Percentiles rank a stretch among this genome's conserved stretches.
Evolutionary conservation across 2,329 filamentous ascomycete genomes (phyloP).

Genomic region (Plectosphaerella cucumerina): DNA sequence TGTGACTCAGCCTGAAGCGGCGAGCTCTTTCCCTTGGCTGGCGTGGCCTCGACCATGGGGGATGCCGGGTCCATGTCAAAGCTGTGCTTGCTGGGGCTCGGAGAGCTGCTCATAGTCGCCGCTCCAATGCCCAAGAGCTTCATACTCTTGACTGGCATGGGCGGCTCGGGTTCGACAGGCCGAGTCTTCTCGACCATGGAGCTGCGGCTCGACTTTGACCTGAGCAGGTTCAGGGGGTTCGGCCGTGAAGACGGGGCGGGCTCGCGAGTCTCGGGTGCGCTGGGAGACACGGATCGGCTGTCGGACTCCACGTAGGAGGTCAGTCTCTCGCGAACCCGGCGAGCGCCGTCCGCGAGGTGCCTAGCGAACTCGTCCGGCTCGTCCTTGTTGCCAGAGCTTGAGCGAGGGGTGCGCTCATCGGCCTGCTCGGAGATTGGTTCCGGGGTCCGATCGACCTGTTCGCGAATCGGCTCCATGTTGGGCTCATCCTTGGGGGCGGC

Average conservation of each 20-base stretch:
- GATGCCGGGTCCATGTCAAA: conserved; percentile 24
- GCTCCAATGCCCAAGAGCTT: conserved; percentile 57
- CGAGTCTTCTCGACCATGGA: conserved; percentile 52
- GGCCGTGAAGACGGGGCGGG: conserved; percentile 29
- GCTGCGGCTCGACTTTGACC: conserved; percentile 63
- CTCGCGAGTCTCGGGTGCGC: conserved; percentile 30
- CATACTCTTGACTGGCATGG: conserved; percentile 42
- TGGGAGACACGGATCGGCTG: conserved; percentile 38
- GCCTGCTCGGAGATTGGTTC: background rate
- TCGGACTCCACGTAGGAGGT: conserved; percentile 66
- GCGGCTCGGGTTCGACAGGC: conserved; percentile 33
- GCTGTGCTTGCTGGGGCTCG: conserved; percentile 32
- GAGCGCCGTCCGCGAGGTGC: conserved; percentile 66
- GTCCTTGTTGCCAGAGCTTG: conserved; percentile 33
- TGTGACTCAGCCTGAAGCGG: background rate
- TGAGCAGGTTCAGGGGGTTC: conserved; percentile 60
- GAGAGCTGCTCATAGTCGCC: conserved; percentile 32
- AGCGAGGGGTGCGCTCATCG: background rate
- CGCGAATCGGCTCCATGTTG: background rate
- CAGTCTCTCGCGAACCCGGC: conserved; percentile 68
- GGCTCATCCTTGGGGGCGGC: conserved; percentile 1
- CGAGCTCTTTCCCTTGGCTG: conserved; percentile 1
- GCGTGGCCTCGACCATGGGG: conserved; percentile 20
- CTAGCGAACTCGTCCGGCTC: conserved; percentile 69
- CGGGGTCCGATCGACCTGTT: background rate